These are phyloP conservation scores for Eleusine coracana DNA, from an alignment of 176 grass and related monocot genomes.

Conservation along the genomic window DNA sequence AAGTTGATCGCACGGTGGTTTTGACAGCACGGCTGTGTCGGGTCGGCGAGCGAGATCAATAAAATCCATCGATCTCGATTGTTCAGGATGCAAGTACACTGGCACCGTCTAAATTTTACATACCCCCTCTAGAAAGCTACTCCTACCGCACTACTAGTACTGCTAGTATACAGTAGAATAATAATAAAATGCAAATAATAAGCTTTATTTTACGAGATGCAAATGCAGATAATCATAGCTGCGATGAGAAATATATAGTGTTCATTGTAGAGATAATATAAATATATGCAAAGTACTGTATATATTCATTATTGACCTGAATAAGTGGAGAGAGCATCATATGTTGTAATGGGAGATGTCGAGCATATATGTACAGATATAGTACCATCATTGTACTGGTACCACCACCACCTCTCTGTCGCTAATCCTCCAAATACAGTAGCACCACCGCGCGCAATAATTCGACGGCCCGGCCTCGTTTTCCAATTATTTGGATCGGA, in stretches of 20 bases:
- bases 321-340: slow-evolving; percentile 1
- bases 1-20: not conserved
- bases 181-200: too few species aligned
- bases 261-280: not conserved
- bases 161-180: too few species aligned
- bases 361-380: slow-evolving; percentile 2
- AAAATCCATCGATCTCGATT: too few species aligned
- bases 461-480: not conserved
- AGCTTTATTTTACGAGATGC: too few species aligned
- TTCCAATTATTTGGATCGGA: slow-evolving; percentile 33
- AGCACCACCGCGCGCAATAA: not conserved
- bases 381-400: slow-evolving; percentile 27
- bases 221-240: too few species aligned
- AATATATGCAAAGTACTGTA: not conserved
- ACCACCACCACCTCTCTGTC: not conserved
- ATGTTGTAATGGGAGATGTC: not conserved
- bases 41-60: not conserved
- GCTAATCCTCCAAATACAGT: not conserved
- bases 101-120: not conserved
- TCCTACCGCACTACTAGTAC: not conserved
- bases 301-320: not conserved
- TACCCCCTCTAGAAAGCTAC: not conserved
- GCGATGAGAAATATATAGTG: too few species aligned
- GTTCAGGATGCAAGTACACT: too few species aligned
- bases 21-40: slow-evolving; percentile 48